Evolutionary conservation across 1,284 basidiomycete species (phyloP), one percentile per base, ranked within the genome.

Genomic region (Kwoniella shivajii): DNA sequence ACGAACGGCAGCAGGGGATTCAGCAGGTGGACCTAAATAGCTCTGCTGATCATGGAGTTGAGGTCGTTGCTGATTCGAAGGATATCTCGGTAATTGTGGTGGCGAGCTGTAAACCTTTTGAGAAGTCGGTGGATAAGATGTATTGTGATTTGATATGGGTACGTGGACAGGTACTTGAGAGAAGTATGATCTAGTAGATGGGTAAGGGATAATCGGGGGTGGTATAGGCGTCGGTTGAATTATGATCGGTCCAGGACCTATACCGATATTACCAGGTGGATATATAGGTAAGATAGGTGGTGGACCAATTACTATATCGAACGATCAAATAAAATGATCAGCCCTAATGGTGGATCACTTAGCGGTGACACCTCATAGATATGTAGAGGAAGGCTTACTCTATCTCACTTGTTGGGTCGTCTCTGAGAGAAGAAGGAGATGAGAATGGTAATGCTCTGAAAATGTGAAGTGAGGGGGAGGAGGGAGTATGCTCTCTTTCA

Each of bases 121-220:
- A 30, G 42, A 30, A 14, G 20, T 38, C 20, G 49, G 54, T 4
- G 54, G 41, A 18, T 49, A 52, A n/a, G n/a, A n/a, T n/a, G n/a
- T n/a, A n/a, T n/a, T n/a, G n/a, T n/a, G n/a, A n/a, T n/a, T n/a
- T n/a, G n/a, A n/a, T n/a, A 26, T 29, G 11, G 38, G 38, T 3
- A 29, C 27, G 10, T 50, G 49, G 6, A 51, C 26, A 0, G 55
- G 29, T 2, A n/a, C n/a, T n/a, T 46, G 50, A 18, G 29, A 24
- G 26, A 52, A 43, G 3, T 26, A n/a, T 11, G 50, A 39, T 1
- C 42, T 6, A 1, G 9, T 16, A 20, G 57, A 54, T 33, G 60
- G 50, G 20, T 61, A 57, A 6, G 45, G 46, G 10, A 56, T 42
- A 18, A 56, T 33, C 29, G 59, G 51, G n/a, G 59, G 47, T 9